phyloP scores from a whole-genome alignment of 345 rosid species.

The Aquilaria sinensis region DNA sequence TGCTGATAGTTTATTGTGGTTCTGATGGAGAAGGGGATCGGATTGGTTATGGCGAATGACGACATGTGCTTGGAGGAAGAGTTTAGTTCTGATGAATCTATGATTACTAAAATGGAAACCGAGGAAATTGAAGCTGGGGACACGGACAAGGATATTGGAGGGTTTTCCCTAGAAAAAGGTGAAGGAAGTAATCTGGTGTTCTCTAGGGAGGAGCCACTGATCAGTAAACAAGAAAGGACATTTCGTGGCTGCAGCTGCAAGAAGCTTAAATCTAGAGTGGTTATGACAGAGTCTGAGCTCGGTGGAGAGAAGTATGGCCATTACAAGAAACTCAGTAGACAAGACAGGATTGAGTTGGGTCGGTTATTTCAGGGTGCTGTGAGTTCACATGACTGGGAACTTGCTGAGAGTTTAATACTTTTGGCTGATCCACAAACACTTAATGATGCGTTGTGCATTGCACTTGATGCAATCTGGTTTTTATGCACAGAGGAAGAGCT shows the following conservation, averaged over 20 bases:
- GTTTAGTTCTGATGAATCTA: slow-evolving; percentile 30
- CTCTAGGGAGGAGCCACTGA: slow-evolving; percentile 55
- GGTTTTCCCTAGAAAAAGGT: slow-evolving; percentile 27
- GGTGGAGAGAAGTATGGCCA: slow-evolving; percentile 35
- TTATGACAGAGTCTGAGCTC: slow-evolving; percentile 30
- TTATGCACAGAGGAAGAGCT: slow-evolving; percentile 62
- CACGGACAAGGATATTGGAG: slow-evolving; percentile 23
- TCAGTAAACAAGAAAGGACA: slow-evolving; percentile 31
- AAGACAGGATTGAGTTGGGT: slow-evolving; percentile 76
- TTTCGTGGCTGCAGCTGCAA: slow-evolving; percentile 38
- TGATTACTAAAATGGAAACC: slow-evolving; percentile 36
- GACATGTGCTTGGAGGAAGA: slow-evolving; percentile 25
- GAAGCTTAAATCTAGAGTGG: slow-evolving; percentile 31
- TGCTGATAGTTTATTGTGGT: slow-evolving; percentile 11
- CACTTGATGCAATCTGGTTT: slow-evolving; percentile 92
- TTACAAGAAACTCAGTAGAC: slow-evolving; percentile 63
- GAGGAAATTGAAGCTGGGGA: slow-evolving; percentile 46
- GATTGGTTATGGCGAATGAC: slow-evolving; percentile 18
- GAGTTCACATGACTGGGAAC: slow-evolving; percentile 87
- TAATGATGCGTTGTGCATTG: slow-evolving; percentile 82
- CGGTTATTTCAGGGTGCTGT: slow-evolving; percentile 70
- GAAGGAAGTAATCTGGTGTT: slow-evolving; percentile 56
- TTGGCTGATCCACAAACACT: slow-evolving; percentile 81
- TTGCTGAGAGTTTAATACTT: slow-evolving; percentile 59
- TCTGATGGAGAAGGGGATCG: slow-evolving; percentile 43